Base-by-base conservation (phyloP, 495 filamentous ascomycete genomes). In the Penicillium desertorum region DNA sequence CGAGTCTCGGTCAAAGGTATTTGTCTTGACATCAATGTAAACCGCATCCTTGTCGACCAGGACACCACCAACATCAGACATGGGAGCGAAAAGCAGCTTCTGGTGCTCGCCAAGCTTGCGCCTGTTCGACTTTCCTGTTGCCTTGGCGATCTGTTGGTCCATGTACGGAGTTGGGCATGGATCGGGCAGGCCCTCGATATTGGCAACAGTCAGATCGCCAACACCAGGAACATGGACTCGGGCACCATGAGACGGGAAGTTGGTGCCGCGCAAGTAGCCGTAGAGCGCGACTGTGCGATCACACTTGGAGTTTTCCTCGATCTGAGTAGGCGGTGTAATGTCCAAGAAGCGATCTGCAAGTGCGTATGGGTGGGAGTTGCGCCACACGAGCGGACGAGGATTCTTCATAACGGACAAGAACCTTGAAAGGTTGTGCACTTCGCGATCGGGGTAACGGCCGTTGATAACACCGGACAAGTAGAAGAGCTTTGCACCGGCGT, bases 341-440 rank as follows among this genome's bases (percentile, higher is more conserved):
- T 98, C 94, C 55, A 95, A 82, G 71, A 96, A 93, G 56, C 92
- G 89, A 76, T 98, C 94, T 43, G 92, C 91, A 46, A 98, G 74
- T 51, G 89, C 85, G 70, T 98, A 98, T 22, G 92, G 92, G 75
- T 98, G 94, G 2, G 89, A 86, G 64, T 98, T 97, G 49, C 95
- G 84, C 94, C 94, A 98, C n/a, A 97, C 79, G 6, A 98, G 76
- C 5, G 94, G 94, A 45, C 94, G 84, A 29, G 94, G 95, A 71
- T 96, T 97, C 79, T 98, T 98, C 95, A 98, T 98, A 62, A 98
- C 91, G 4, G 88, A 92, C 62, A 98, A 80, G 71, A 98, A 98
- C 45, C 95, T 82, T 14, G 89, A 93, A 5, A 98, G 73, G 60
- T 98, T 98, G 76, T 97, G 90, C 20, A 98, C 86, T 74, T 98